Evolutionary conservation across 1,284 basidiomycete species (phyloP), one percentile per base, ranked within the genome.

Genomic region (Boletellus sp.): DNA sequence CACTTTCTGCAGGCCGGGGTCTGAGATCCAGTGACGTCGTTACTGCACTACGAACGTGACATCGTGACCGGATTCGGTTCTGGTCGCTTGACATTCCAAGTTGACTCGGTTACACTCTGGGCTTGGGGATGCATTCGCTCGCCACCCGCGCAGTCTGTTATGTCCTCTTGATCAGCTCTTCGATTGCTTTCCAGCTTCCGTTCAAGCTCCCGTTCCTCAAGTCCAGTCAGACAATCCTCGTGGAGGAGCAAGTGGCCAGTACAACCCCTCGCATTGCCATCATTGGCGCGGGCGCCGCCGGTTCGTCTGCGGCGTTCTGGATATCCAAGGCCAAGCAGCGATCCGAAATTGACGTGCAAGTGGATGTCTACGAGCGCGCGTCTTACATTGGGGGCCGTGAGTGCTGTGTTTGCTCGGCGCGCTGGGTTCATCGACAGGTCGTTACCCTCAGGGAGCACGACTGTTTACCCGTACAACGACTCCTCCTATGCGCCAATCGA

Each of bases 241-340:
- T 43, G 27, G 58, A 58, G 20, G 61, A 47, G 48, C 55, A 59
- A 34, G 36, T n/a, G 21, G 38, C 36, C 30, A 41, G 35, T 35
- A 36, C 47, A 43, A 63, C 66, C 1, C 71, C 76, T 33, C 67
- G 73, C 37, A 70, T 95, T 51, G 92, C 92, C 7, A 82, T 95
- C 58, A 79, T 95, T 35, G 93, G 93, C 29, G 91, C 92, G 0
- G 93, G 93, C 17, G 89, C 93, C 8, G 88, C 78, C 8, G 94
- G 93, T 3, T 82, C 81, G 9, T 84, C 87, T 10, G 88, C 92
- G 8, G 90, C 93, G 1, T 94, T 91, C 66, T 94, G 91, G 82
- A 78, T 95, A 41, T 71, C 77, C 6, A 86, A 85, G 57, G 87
- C 87, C 13, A 84, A 83, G 57, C 72, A 84, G 49, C 70, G 86